Conservation (phyloP, 2,329 filamentous ascomycete genomes). For the Ascochyta viciae-villosae region DNA sequence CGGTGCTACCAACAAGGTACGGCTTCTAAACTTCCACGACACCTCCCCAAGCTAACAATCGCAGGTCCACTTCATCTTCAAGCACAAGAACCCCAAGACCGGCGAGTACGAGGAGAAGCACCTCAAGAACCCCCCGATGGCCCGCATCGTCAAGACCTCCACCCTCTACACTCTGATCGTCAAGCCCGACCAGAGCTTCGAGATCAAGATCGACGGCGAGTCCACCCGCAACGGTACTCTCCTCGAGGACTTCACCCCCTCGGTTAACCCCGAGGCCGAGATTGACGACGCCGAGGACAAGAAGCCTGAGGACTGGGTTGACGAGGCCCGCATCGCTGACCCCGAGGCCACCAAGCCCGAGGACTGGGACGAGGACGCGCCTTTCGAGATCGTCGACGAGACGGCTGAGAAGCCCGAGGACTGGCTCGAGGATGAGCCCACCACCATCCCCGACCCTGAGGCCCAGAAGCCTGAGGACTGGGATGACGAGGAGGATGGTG, state of each 20-base stretch:
- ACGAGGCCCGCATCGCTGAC: slow-evolving; percentile 88
- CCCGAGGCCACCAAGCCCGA: slow-evolving; percentile 95
- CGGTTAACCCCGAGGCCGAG: slow-evolving; percentile 94
- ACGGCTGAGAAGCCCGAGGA: slow-evolving; percentile 90
- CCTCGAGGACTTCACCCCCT: slow-evolving; percentile 87
- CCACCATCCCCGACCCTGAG: slow-evolving; percentile 86
- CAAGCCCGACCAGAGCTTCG: slow-evolving; percentile 93
- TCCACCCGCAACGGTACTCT: slow-evolving; percentile 88
- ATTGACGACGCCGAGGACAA: slow-evolving; percentile 92
- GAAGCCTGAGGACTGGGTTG: slow-evolving; percentile 97
- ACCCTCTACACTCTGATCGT: slow-evolving; percentile 97
- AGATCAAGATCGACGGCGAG: slow-evolving; percentile 90
- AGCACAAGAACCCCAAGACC: slow-evolving; percentile 99
- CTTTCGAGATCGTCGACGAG: slow-evolving; percentile 94
- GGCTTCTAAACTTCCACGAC: slow-evolving; percentile 7
- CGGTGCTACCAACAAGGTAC: slow-evolving; percentile 96
- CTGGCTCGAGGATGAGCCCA: slow-evolving; percentile 91
- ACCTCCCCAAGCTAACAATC: slow-evolving; percentile 27
- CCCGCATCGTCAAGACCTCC: slow-evolving; percentile 88
- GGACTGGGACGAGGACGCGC: slow-evolving; percentile 98
- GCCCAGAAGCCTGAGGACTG: slow-evolving; percentile 98
- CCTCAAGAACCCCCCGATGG: slow-evolving; percentile 80
- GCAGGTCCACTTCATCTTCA: slow-evolving; percentile 90
- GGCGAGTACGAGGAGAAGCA: slow-evolving; percentile 99
- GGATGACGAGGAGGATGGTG: slow-evolving; percentile 99